phyloP scores from a whole-genome alignment of 352 stramenopile genomes.

The Peronospora belbahrii region DNA sequence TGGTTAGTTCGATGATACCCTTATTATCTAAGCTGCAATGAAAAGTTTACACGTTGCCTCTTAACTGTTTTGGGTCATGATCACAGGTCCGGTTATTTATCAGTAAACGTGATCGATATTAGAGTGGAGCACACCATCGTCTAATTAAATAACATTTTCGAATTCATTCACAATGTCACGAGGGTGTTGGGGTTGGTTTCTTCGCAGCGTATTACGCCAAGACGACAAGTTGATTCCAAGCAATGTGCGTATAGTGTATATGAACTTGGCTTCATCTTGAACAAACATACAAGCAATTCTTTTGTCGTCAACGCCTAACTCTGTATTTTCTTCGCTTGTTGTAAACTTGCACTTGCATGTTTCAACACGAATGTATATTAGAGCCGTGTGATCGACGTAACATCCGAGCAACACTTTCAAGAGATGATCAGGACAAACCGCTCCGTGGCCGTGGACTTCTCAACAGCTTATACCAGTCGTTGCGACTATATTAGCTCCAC shows the following conservation, averaged over 20 bases:
- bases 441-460: conserved; percentile 82
- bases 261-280: background rate
- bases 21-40: too few species aligned
- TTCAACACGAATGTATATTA: conserved; percentile 4
- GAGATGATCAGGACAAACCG: conserved; percentile 65
- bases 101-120: too few species aligned
- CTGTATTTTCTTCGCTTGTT: too few species aligned
- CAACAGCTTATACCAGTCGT: conserved; percentile 80
- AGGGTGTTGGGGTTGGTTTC: conserved; percentile 63
- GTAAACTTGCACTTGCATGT: too few species aligned
- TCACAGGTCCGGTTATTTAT: too few species aligned
- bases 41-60: too few species aligned
- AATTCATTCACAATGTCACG: conserved; percentile 49
- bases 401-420: conserved; percentile 59
- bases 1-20: too few species aligned
- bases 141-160: too few species aligned
- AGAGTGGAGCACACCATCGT: conserved; percentile 6
- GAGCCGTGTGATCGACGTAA: conserved; percentile 66
- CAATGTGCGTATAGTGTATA: conserved; percentile 22
- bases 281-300: too few species aligned
- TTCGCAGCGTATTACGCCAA: conserved; percentile 45
- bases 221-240: conserved; percentile 40
- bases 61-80: too few species aligned
- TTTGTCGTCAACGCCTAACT: too few species aligned
- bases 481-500: conserved; percentile 82